phyloP scores from a whole-genome alignment of 805 yeast species.

The Yarrowia sp. region DNA sequence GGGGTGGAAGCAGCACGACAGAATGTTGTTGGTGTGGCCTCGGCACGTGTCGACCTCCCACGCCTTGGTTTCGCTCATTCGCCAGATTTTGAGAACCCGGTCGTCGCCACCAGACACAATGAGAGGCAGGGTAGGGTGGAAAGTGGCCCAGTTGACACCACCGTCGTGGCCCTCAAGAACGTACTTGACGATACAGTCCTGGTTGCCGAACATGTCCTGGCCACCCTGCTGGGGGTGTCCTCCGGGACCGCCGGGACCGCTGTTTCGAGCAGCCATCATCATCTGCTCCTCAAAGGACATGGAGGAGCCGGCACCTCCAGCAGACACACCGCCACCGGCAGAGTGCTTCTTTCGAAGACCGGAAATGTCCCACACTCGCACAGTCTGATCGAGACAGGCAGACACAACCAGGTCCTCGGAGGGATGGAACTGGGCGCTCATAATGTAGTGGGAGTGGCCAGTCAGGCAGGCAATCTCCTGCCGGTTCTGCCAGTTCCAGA shows the following conservation, averaged over 20 bases:
- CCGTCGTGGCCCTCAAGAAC: conserved; percentile 97
- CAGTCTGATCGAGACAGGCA: conserved; percentile 96
- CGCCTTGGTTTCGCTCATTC: conserved; percentile 95
- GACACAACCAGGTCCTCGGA: conserved; percentile 90
- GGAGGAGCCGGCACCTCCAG: conserved; percentile 26
- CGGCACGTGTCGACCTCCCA: conserved; percentile 99
- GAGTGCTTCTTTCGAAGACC: conserved; percentile 94
- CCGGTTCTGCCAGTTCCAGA: conserved; percentile 99
- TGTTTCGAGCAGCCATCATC: conserved; percentile 41
- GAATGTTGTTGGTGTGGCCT: conserved; percentile 93
- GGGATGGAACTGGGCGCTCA: conserved; percentile 98
- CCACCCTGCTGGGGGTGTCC: conserved; percentile 39
- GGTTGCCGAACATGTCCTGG: conserved; percentile 91
- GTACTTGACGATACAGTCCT: conserved; percentile 90
- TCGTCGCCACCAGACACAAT: conserved; percentile 97
- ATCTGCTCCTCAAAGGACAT: conserved; percentile 44
- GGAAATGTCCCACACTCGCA: conserved; percentile 96
- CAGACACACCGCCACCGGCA: conserved; percentile 43
- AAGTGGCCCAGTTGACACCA: conserved; percentile 98
- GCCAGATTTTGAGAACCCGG: conserved; percentile 91
- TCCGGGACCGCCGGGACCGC: conserved; percentile 29
- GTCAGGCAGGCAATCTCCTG: conserved; percentile 95
- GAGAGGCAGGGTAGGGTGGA: conserved; percentile 94
- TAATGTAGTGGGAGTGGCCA: conserved; percentile 97
- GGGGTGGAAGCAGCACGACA: conserved; percentile 88